Conservation (phyloP, 2,329 filamentous ascomycete species). For the Escovopsis weberi region DNA sequence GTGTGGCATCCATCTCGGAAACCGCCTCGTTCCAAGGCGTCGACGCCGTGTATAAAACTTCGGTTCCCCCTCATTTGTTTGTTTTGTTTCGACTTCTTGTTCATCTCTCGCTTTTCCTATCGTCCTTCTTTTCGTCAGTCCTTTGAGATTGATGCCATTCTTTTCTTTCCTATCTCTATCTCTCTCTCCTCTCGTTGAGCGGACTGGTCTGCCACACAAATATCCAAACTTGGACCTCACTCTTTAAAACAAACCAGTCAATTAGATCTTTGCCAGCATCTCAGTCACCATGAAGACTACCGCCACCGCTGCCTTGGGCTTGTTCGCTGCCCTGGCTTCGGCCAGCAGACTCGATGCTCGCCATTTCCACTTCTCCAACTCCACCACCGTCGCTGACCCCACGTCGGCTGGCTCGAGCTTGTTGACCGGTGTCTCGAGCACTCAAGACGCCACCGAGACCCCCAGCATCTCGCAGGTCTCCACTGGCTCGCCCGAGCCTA, state of each 20-base stretch:
- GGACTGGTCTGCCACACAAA: conserved; percentile 18
- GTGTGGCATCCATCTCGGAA: neutral
- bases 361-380: conserved; percentile 11
- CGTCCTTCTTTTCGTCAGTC: conserved; percentile 11
- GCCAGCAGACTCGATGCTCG: conserved; percentile 2
- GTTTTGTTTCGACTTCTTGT: conserved; percentile 1
- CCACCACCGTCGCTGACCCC: conserved; percentile 8
- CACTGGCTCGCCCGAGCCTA: no score
- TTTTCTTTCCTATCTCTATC: conserved; percentile 7
- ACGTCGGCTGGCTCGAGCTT: no score
- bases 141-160: conserved; percentile 15
- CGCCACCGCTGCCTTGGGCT: conserved; percentile 3
- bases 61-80: neutral
- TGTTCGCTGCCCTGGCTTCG: conserved; percentile 6
- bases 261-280: neutral
- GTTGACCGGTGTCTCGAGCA: no score
- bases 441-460: no score
- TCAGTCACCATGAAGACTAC: conserved; percentile 5
- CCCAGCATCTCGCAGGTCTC: no score
- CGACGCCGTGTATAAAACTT: no score
- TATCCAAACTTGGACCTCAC: conserved; percentile 21
- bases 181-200: conserved; percentile 10
- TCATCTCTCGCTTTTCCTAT: conserved; percentile 4
- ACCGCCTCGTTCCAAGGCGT: no score
- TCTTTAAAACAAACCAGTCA: neutral